Evolutionary conservation across 495 filamentous ascomycete species (phyloP).

Genomic region (Neurospora africana): DNA sequence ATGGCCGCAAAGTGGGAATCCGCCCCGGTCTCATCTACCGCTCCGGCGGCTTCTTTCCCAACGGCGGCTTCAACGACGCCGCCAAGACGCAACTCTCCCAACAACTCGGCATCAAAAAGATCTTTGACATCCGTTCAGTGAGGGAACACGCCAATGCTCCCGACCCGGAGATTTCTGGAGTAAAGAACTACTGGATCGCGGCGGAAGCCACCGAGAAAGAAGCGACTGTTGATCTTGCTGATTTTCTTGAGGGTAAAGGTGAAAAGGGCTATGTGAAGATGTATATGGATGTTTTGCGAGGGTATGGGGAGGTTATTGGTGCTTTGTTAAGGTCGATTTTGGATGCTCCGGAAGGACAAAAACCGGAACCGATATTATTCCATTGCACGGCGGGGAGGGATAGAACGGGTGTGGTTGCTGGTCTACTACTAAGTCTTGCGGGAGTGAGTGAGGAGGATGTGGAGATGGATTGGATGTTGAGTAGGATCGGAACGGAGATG

Average conservation of each 20-base stretch:
- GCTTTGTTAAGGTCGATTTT: constrained; percentile 30
- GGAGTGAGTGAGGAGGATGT: constrained; percentile 36
- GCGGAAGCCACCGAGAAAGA: constrained; percentile 17
- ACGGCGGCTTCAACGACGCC: constrained; percentile 20
- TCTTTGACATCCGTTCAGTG: constrained; percentile 36
- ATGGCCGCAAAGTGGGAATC: constrained; percentile 8
- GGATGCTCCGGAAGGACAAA: constrained; percentile 24
- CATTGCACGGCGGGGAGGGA: constrained; percentile 54
- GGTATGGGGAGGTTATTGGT: constrained; percentile 15
- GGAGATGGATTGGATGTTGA: constrained; percentile 41
- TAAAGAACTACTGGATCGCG: constrained; percentile 29
- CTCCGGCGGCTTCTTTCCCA: constrained; percentile 33
- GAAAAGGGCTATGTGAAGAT: constrained; percentile 29
- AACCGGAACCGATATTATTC: constrained; percentile 28
- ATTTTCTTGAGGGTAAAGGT: constrained; percentile 31
- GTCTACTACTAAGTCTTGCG: constrained; percentile 45
- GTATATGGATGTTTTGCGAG: constrained; percentile 24
- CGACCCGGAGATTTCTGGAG: constrained; percentile 28
- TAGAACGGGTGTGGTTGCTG: constrained; percentile 51
- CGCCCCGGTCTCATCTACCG: constrained; percentile 40
- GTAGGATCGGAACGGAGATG: constrained; percentile 36
- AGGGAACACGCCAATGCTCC: constrained; percentile 25
- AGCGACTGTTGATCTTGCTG: constrained; percentile 17
- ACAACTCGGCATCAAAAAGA: constrained; percentile 26
- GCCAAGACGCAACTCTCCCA: constrained; percentile 24